Evolutionary conservation across 2,329 filamentous ascomycete genomes (phyloP), one percentile per base, ranked within the genome.

Genomic region (Alternaria sp.): DNA sequence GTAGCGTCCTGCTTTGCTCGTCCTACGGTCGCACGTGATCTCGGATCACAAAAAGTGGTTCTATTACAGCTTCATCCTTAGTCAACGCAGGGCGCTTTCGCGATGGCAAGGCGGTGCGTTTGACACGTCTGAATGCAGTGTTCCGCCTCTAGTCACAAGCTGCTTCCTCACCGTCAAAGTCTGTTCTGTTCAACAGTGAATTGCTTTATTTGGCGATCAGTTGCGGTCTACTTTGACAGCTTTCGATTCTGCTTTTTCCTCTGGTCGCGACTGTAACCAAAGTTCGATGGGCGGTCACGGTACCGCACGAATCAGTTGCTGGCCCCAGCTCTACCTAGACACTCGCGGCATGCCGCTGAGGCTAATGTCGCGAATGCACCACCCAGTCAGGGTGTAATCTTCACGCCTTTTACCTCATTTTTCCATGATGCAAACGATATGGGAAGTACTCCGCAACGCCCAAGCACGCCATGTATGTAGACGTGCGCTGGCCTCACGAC

Each of bases 141-240:
- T 16, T 41, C 26, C 41, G n/a, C 12, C 41, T 46, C 24, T 38
- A 47, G 38, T 34, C 47, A 39, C 51, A 42, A 39, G 41, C 51
- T 51, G 38, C 22, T 52, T 42, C 28, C 24, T 53, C 44, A 38
- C 46, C 47, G 32, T 20, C 42, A 39, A 38, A 52, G 16, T 44
- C n/a, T 51, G 47, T 44, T 38, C 30, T 24, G 30, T 38, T 47
- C 61, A 63, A 54, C 59, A 54, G 28, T 54, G 43, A 57, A 57
- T 59, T 61, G 57, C 49, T 44, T 46, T 58, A 28, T 36, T 55
- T 32, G 61, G 51, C 61, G 61, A 65, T 64, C 61, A 65, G 51
- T 62, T 51, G 57, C 61, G 54, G 61, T 65, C 63, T 57, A 58
- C 57, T 53, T 43, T 55, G 58, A 54, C 57, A 59, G 43, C 57